Base-by-base conservation (phyloP, 176 grass and related monocot genomes). In the Alloteropsis semialata region DNA sequence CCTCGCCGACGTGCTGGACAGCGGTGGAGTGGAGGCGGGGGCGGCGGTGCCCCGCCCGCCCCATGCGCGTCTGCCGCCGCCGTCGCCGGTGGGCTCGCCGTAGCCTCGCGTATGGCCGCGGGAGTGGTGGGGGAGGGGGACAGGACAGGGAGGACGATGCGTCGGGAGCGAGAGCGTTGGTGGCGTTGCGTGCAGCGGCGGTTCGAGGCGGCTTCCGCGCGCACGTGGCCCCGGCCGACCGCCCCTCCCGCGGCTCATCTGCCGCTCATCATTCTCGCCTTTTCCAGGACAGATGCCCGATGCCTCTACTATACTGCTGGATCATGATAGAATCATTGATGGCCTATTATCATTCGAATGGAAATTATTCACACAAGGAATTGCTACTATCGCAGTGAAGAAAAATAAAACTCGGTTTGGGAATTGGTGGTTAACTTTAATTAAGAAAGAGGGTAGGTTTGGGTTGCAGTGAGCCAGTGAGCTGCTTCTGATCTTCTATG, bases 161-260 rank as follows among this genome's bases (percentile, higher is more conserved):
- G 11, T 11, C 43, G 3, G 46, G n/a, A 55, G 53, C 21, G 53
- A 55, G 53, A n/a, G 8, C 53, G 53, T 55, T 55, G 2, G 53
- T 21, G 53, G 42, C 25, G n/a, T n/a, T 62, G 41, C 76, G 29
- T 19, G 49, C 7, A 42, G 27, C 28, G 27, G 44, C 43, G 59
- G 45, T 42, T 75, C 30, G 30, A 76, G 29, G 73, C 50, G 65
- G 73, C 65, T 87, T 77, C 72, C 72, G 8, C 33, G 12, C 72
- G 53, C 85, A 53, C 73, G 85, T 87, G 79, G 42, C 71, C 53
- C 38, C 45, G 33, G n/a, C n/a, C n/a, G n/a, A n/a, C 32, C 37
- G 18, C 44, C 17, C 19, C 48, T 25, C 76, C 67, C 13, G 33
- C 41, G 8, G 49, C 49, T 15, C 49, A 10, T 72, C 5, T 11